A percentile compares a stretch with the other conserved stretches of the same genome.
Evolutionary conservation across 2,329 filamentous ascomycete species (phyloP).

Genomic region (Aureobasidium sp.): DNA sequence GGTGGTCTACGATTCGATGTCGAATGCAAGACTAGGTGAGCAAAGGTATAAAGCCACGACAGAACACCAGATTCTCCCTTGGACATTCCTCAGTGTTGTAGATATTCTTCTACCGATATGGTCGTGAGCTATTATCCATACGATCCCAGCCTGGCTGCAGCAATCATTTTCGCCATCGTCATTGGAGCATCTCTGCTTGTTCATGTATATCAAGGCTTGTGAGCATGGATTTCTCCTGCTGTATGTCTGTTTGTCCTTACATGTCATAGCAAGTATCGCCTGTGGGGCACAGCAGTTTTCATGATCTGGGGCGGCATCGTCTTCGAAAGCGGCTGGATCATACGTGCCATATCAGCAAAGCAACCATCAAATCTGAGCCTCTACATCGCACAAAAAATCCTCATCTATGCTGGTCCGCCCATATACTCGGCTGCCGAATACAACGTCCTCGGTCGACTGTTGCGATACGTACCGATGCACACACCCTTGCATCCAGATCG

Average conservation of each 20-base stretch:
- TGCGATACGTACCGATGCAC: slow-evolving; percentile 56
- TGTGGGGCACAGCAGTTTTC: slow-evolving; percentile 18
- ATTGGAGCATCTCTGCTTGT: slow-evolving; percentile 40
- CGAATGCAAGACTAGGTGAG: no score
- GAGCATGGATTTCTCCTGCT: background rate
- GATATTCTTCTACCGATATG: background rate
- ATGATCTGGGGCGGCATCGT: slow-evolving; percentile 25
- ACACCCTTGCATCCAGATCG: slow-evolving; percentile 52
- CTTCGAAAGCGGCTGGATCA: slow-evolving; percentile 46
- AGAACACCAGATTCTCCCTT: no score
- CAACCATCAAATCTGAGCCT: slow-evolving; percentile 40
- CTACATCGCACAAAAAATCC: slow-evolving; percentile 35
- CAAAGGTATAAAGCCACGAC: no score
- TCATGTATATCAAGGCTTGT: slow-evolving; percentile 42
- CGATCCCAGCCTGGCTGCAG: slow-evolving; percentile 47
- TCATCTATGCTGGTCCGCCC: slow-evolving; percentile 45
- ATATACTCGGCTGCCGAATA: slow-evolving; percentile 55
- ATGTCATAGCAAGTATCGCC: slow-evolving; percentile 22
- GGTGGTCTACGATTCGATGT: no score
- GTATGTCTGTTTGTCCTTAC: slow-evolving; percentile 29
- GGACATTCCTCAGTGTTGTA: no score
- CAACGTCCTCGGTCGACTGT: slow-evolving; percentile 52
- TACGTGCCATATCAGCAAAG: slow-evolving; percentile 48
- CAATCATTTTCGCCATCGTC: slow-evolving; percentile 46
- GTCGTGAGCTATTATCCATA: slow-evolving; percentile 25